phyloP scores from a whole-genome alignment of 2,329 filamentous ascomycete species.

The Xylariaceae sp. region DNA sequence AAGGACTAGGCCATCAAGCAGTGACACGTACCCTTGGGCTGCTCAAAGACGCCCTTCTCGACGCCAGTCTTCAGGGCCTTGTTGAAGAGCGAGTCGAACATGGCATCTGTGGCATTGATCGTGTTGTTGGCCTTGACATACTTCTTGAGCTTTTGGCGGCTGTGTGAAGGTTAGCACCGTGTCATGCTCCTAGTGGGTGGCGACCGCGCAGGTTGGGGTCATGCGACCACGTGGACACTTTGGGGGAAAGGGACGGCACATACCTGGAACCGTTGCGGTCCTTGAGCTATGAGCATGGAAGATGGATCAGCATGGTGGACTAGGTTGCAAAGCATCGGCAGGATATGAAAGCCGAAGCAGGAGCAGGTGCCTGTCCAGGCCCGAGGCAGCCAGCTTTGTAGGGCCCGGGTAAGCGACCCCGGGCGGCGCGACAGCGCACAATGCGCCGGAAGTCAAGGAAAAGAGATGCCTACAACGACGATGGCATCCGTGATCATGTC shows the following conservation, averaged over 20 bases:
- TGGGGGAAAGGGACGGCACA: constrained; percentile 6
- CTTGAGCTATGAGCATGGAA: constrained; percentile 42
- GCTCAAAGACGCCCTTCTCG: constrained; percentile 78
- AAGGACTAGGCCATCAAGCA: too few relatives aligned
- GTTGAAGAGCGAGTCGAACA: constrained; percentile 62
- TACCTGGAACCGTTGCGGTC: constrained; percentile 53
- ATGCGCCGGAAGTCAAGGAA: constrained; percentile 31
- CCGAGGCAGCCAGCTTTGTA: too few relatives aligned
- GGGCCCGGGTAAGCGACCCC: too few relatives aligned
- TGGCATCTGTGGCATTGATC: constrained; percentile 35
- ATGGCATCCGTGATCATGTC: constrained; percentile 59
- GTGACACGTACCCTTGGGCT: constrained; percentile 72
- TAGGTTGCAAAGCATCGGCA: too few relatives aligned
- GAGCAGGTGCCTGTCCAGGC: background rate
- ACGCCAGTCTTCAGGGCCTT: constrained; percentile 66
- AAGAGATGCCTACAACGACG: constrained; percentile 44
- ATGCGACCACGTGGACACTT: background rate
- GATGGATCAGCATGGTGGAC: constrained; percentile 38
- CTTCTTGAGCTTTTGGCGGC: constrained; percentile 55
- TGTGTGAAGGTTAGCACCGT: constrained; percentile 25
- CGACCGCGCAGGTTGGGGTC: background rate
- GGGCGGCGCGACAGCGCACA: constrained; percentile 7
- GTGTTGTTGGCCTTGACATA: constrained; percentile 35
- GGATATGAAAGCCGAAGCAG: background rate
- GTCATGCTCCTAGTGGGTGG: constrained; percentile 1